These are phyloP conservation scores for Cardamine resedifolia DNA, from an alignment of 345 rosid species.

Conservation along the genomic window DNA sequence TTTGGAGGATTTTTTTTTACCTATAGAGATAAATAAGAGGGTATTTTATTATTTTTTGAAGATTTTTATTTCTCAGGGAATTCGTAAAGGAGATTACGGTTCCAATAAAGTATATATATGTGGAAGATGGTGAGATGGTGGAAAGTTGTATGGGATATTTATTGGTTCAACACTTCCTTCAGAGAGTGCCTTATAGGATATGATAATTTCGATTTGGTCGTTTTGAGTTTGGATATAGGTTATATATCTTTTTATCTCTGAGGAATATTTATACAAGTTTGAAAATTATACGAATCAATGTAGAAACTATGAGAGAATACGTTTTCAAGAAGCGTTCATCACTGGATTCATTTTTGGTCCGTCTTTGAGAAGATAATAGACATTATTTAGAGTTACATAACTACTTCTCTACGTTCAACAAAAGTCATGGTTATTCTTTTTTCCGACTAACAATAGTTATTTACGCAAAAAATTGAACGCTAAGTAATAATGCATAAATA, in stretches of 20 bases:
- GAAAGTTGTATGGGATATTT: constrained; percentile 16
- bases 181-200: not conserved
- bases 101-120: constrained; percentile 35
- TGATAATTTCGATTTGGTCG: constrained; percentile 18
- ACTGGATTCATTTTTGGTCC: not conserved
- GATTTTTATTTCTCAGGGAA: constrained; percentile 12
- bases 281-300: not conserved
- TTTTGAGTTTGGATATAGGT: constrained; percentile 26
- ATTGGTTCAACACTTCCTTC: constrained; percentile 12
- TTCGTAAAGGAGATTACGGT: constrained; percentile 26
- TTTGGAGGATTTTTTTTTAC: constrained; percentile 26
- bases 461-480: too few relatives aligned
- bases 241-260: not conserved
- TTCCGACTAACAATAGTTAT: too few relatives aligned
- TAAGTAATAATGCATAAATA: too few relatives aligned
- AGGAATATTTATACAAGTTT: not conserved
- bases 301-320: not conserved
- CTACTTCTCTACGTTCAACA: too few relatives aligned
- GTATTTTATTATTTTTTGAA: constrained; percentile 1
- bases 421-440: too few relatives aligned
- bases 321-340: constrained; percentile 3
- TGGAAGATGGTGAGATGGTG: constrained; percentile 11
- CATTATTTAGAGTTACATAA: too few relatives aligned
- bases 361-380: not conserved
- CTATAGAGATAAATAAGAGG: constrained; percentile 14